phyloP scores from a whole-genome alignment of 2,329 filamentous ascomycete species.

The Calonectria multiphialidica region DNA sequence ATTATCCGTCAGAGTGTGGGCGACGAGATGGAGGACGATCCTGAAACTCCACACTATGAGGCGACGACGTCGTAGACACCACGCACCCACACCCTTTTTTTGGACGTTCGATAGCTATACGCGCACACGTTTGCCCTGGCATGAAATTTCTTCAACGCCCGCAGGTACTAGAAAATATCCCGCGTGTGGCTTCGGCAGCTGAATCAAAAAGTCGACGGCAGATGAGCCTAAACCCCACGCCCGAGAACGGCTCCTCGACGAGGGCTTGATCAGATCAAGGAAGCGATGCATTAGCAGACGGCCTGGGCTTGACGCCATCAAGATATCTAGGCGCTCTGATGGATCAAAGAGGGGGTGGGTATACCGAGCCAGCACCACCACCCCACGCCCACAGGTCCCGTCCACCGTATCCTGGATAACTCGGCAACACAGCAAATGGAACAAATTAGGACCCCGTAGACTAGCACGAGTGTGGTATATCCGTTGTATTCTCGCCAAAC shows the following conservation, averaged over 20 bases:
- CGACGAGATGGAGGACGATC: background rate
- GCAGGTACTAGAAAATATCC: background rate
- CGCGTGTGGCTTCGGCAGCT: constrained; percentile 4
- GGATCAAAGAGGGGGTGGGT: background rate
- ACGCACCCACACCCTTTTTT: no score
- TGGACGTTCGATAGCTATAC: background rate
- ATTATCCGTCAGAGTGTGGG: background rate
- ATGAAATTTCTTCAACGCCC: background rate
- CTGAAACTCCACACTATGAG: background rate
- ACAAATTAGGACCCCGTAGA: background rate
- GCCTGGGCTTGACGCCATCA: background rate
- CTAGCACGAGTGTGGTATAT: background rate
- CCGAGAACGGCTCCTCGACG: background rate
- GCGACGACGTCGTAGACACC: background rate
- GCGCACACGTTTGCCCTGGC: background rate
- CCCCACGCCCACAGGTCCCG: background rate
- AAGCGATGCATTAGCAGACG: background rate
- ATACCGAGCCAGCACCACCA: background rate
- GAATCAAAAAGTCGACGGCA: background rate
- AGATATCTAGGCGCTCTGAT: background rate
- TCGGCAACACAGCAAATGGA: background rate
- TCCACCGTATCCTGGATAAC: background rate
- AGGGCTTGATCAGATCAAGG: background rate
- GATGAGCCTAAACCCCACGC: background rate
- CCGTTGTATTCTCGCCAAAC: background rate